These are phyloP conservation scores for Chlorella sp. DNA, from an alignment of 139 green algal genomes.

Conservation along the genomic window DNA sequence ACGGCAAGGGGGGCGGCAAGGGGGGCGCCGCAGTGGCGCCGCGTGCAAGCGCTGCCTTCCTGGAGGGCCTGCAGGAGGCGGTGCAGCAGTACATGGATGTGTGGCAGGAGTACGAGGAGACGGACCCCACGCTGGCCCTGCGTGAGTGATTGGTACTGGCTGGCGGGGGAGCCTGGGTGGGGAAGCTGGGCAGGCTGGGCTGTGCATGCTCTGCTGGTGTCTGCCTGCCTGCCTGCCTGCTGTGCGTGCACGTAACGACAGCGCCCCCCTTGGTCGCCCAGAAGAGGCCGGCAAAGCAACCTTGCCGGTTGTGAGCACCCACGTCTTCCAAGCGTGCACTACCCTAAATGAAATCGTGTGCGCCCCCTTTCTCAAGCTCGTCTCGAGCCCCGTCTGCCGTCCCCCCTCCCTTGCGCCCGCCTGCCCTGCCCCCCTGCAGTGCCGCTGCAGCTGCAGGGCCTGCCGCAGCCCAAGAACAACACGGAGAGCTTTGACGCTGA, in stretches of 20 bases:
- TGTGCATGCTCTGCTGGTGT: background rate
- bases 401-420: background rate
- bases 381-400: too few relatives aligned
- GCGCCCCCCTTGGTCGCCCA: background rate
- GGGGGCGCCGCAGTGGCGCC: background rate
- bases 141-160: background rate
- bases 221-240: background rate
- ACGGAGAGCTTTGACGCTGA: constrained; percentile 60
- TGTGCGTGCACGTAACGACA: background rate
- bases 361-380: too few relatives aligned
- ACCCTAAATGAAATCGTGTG: too few relatives aligned
- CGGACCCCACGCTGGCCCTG: background rate
- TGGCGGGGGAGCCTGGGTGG: background rate
- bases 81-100: constrained; percentile 81
- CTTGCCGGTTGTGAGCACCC: too few relatives aligned
- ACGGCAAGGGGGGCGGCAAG: constrained; percentile 51
- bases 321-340: background rate
- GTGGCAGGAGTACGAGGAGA: constrained; percentile 73
- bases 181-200: background rate
- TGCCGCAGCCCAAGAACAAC: constrained; percentile 30
- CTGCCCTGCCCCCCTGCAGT: constrained; percentile 1
- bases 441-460: constrained; percentile 30
- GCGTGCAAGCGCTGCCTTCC: constrained; percentile 65
- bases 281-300: too few relatives aligned
- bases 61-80: constrained; percentile 70